These are phyloP conservation scores for Tillandsia leiboldiana DNA, from an alignment of 176 grass and related monocot genomes.

Conservation along the genomic window DNA sequence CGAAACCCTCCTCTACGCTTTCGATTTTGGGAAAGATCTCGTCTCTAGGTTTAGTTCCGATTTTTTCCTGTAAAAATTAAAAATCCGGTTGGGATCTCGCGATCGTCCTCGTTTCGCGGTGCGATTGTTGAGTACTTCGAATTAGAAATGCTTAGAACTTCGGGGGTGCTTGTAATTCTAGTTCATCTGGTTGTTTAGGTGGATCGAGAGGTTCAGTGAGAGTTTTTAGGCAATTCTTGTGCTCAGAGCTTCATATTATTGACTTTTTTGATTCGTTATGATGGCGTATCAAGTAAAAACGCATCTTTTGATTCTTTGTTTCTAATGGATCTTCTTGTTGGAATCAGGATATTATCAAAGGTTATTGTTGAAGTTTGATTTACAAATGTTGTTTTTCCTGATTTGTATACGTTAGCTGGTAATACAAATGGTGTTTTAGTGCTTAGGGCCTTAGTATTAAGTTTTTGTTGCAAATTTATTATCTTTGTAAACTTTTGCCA, in stretches of 20 bases:
- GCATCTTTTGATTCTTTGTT: neutral
- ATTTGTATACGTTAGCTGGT: neutral
- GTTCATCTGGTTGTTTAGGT: neutral
- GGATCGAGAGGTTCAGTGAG: neutral
- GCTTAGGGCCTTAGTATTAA: too few relatives aligned
- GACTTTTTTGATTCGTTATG: neutral
- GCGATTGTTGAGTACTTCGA: neutral
- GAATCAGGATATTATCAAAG: neutral
- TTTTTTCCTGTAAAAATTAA: neutral
- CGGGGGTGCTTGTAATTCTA: neutral
- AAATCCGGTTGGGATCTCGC: neutral
- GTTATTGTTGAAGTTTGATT: neutral
- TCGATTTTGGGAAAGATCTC: neutral
- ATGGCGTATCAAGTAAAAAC: too few relatives aligned
- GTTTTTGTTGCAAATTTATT: neutral
- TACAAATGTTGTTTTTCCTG: neutral
- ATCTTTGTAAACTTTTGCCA: neutral
- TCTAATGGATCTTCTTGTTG: neutral
- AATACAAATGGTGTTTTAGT: neutral
- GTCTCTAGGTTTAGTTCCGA: neutral
- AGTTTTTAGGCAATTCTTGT: neutral
- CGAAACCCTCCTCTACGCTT: neutral
- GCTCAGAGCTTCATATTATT: neutral
- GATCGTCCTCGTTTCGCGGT: neutral
- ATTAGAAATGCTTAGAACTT: neutral